These are phyloP conservation scores for Dictyostelium firmibasis DNA, from an alignment of 78 protist genomes.

Conservation along the genomic window DNA sequence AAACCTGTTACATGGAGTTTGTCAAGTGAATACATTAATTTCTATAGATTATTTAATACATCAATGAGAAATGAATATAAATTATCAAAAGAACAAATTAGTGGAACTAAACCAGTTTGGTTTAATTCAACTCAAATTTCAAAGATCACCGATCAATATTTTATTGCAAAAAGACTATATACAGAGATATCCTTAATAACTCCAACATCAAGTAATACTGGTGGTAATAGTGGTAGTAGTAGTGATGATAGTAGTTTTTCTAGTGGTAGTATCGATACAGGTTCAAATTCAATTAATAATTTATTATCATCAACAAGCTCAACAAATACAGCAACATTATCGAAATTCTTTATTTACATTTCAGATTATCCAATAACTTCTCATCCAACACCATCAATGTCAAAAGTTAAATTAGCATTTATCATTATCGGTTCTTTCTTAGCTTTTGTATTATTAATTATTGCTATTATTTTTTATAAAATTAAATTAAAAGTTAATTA, in stretches of 20 bases:
- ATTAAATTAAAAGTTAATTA: constrained; percentile 13
- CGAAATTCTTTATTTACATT: constrained; percentile 7
- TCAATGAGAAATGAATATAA: not conserved
- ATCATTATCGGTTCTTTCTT: not conserved
- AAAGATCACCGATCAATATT: not conserved
- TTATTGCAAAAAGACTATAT: constrained; percentile 46
- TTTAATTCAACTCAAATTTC: constrained; percentile 40
- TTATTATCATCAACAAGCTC: not conserved
- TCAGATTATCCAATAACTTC: not conserved
- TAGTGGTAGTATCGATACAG: not conserved
- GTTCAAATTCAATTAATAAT: not conserved
- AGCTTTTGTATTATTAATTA: not conserved
- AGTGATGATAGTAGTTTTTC: not conserved
- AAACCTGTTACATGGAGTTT: constrained; percentile 28
- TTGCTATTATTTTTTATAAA: not conserved
- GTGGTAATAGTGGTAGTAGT: not conserved
- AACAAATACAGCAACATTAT: not conserved
- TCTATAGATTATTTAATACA: constrained; percentile 28
- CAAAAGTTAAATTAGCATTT: not conserved
- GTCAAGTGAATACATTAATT: not conserved
- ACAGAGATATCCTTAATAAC: constrained; percentile 17
- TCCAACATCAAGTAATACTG: not conserved
- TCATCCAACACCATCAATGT: not conserved
- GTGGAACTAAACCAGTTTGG: not conserved
- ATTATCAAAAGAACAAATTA: not conserved